Evolutionary conservation across 495 filamentous ascomycete species (phyloP).

Genomic region (Hypoxylon subgilvum): DNA sequence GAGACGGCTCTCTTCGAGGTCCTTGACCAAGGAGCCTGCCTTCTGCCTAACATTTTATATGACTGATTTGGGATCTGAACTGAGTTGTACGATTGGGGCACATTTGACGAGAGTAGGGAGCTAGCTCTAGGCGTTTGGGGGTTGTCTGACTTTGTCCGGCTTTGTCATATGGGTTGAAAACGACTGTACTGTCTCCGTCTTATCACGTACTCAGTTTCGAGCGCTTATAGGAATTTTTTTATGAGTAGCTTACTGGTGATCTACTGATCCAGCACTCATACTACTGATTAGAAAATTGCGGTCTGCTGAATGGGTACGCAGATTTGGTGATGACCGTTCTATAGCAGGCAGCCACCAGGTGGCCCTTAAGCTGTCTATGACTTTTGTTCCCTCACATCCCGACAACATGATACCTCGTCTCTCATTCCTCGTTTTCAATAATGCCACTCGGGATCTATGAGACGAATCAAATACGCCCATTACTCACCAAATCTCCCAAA

Average conservation of each 20-base stretch:
- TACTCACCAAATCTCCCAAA: background rate
- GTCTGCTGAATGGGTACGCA: conserved; percentile 1
- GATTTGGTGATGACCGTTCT: conserved; percentile 7
- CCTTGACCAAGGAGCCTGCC: background rate
- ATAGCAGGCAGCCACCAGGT: conserved; percentile 3
- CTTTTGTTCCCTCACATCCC: conserved; percentile 1
- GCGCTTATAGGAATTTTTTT: no score
- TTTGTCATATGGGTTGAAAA: no score
- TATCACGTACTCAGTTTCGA: no score
- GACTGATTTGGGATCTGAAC: background rate
- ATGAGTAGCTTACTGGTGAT: no score
- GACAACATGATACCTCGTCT: conserved; percentile 6
- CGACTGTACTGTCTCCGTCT: no score
- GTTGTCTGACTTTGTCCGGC: background rate
- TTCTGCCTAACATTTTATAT: background rate
- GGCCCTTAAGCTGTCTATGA: conserved; percentile 31
- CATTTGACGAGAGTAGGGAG: background rate
- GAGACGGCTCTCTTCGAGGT: no score
- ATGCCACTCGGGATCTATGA: conserved; percentile 14
- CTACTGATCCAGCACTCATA: no score
- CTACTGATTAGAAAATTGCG: no score
- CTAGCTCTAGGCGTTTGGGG: conserved; percentile 1
- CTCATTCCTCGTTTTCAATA: conserved; percentile 12
- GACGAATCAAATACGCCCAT: background rate
- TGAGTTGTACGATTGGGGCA: background rate